Percentiles rank a stretch among this genome's conserved stretches.
phyloP scores from a whole-genome alignment of 1,139 yeast genomes.

The Magnusiomyces fungicola region DNA sequence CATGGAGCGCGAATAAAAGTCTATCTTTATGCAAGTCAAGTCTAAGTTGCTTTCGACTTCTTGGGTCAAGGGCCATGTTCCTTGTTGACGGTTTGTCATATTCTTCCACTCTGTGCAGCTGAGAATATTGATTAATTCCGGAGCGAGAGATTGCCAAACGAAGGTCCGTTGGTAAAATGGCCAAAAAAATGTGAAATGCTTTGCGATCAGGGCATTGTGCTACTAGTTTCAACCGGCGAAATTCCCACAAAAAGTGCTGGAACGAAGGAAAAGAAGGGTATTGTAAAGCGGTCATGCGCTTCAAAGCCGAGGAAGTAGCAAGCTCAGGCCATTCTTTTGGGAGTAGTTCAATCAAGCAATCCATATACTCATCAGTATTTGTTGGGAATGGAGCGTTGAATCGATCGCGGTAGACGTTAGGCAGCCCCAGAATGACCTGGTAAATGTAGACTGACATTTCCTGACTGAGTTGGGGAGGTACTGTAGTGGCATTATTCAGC shows the following conservation, averaged over 20 bases:
- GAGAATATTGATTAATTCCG: slow-evolving; percentile 5
- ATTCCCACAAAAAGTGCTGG: slow-evolving; percentile 5
- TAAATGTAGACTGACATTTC: neutral
- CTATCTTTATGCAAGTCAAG: slow-evolving; percentile 3
- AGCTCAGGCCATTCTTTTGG: slow-evolving; percentile 5
- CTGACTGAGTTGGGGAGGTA: neutral
- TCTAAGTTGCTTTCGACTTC: neutral
- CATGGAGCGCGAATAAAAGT: slow-evolving; percentile 2
- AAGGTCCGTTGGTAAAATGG: slow-evolving; percentile 4
- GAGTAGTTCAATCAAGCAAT: neutral
- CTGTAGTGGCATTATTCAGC: neutral
- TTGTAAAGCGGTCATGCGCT: neutral
- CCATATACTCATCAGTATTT: slow-evolving; percentile 1
- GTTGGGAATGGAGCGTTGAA: slow-evolving; percentile 1
- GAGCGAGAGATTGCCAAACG: slow-evolving; percentile 1
- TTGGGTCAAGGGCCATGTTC: neutral
- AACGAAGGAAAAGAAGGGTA: neutral
- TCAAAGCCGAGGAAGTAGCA: slow-evolving; percentile 1
- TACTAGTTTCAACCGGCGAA: slow-evolving; percentile 3
- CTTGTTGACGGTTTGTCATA: neutral
- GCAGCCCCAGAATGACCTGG: slow-evolving; percentile 2
- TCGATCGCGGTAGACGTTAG: slow-evolving; percentile 3
- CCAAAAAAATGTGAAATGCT: slow-evolving; percentile 2
- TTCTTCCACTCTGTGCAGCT: slow-evolving; percentile 1
- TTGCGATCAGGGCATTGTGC: slow-evolving; percentile 1